Percentiles rank a stretch among this genome's conserved stretches.
Conservation (phyloP, 495 filamentous ascomycete species). For the Penicillium cosmopolitanum region DNA sequence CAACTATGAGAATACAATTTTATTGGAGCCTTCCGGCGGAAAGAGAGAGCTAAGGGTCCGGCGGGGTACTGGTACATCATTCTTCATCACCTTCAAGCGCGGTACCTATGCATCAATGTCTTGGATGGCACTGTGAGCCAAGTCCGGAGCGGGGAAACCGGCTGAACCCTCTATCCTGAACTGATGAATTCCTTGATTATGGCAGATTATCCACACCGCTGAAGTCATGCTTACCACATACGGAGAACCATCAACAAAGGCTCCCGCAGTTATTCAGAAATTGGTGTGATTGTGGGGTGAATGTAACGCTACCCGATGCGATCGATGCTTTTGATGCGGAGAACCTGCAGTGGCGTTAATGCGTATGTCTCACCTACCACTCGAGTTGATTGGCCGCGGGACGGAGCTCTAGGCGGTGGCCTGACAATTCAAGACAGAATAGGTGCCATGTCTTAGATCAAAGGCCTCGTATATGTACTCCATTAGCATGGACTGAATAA, state of each 20-base stretch:
- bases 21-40: not conserved
- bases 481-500: not conserved
- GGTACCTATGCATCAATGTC: no score
- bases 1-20: not conserved
- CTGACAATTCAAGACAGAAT: conserved; percentile 25
- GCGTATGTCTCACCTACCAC: conserved; percentile 32
- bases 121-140: no score
- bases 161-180: conserved; percentile 14
- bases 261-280: conserved; percentile 9
- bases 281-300: conserved; percentile 16
- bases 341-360: conserved; percentile 22
- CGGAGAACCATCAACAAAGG: conserved; percentile 18
- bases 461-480: conserved; percentile 19
- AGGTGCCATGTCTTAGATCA: conserved; percentile 24
- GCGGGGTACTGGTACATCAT: conserved; percentile 10
- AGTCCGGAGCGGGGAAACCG: conserved; percentile 3
- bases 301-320: conserved; percentile 26
- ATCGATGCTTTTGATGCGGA: conserved; percentile 24
- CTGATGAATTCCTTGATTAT: conserved; percentile 16
- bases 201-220: conserved; percentile 7
- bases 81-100: not conserved
- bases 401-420: conserved; percentile 9
- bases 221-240: conserved; percentile 6
- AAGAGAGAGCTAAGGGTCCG: conserved; percentile 4
- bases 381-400: conserved; percentile 21